Conservation (phyloP, 2,329 filamentous ascomycete species). For the Neofusicoccum ribis region DNA sequence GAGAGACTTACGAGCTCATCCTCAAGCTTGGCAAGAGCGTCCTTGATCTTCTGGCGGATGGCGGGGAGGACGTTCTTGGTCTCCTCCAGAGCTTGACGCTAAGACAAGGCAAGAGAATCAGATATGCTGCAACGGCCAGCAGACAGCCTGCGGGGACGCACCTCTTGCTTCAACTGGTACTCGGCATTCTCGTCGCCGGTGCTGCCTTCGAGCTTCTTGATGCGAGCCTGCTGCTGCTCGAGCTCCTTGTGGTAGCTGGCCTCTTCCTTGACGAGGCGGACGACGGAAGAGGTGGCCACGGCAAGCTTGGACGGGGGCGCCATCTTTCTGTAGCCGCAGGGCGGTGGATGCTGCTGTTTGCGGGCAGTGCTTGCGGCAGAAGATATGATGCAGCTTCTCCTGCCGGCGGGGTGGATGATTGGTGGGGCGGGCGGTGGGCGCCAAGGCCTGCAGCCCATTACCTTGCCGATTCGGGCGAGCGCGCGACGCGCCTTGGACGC, state of each 20-base stretch:
- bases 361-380: neutral
- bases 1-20: slow-evolving; percentile 62
- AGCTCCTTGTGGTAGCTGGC: slow-evolving; percentile 86
- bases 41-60: slow-evolving; percentile 68
- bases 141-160: slow-evolving; percentile 37
- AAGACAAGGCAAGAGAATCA: neutral
- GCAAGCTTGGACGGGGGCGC: slow-evolving; percentile 72
- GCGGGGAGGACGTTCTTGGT: slow-evolving; percentile 80
- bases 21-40: slow-evolving; percentile 72
- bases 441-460: slow-evolving; percentile 5
- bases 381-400: slow-evolving; percentile 10
- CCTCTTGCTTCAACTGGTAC: slow-evolving; percentile 84
- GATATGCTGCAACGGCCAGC: no score
- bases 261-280: slow-evolving; percentile 89
- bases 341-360: neutral
- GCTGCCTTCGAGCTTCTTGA: slow-evolving; percentile 64
- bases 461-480: neutral
- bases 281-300: slow-evolving; percentile 77
- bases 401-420: slow-evolving; percentile 8
- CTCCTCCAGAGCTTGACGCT: slow-evolving; percentile 82
- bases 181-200: slow-evolving; percentile 72
- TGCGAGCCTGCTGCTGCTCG: slow-evolving; percentile 68
- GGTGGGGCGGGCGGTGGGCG: slow-evolving; percentile 4
- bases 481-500: slow-evolving; percentile 27
- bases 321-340: slow-evolving; percentile 53